Conservation (phyloP, 179 eudicot genomes). For the Patellifolia procumbens region DNA sequence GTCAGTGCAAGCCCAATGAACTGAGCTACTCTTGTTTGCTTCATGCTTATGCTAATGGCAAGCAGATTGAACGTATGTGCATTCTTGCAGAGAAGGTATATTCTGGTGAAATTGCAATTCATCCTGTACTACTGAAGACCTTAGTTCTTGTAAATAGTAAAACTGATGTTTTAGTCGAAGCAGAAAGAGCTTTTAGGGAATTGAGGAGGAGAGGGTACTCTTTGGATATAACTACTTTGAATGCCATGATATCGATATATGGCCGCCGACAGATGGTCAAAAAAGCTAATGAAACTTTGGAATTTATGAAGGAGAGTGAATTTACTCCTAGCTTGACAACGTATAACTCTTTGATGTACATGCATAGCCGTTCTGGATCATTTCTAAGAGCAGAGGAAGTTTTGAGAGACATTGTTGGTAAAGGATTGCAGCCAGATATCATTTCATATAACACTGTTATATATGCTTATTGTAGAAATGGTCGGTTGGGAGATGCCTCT, state of each 20-base stretch:
- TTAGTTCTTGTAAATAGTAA: constrained; percentile 86
- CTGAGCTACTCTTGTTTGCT: constrained; percentile 76
- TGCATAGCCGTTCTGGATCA: constrained; percentile 66
- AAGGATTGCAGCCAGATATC: constrained; percentile 73
- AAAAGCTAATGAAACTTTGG: constrained; percentile 62
- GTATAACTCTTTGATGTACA: constrained; percentile 80
- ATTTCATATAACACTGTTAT: constrained; percentile 87
- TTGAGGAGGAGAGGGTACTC: constrained; percentile 57
- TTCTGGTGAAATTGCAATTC: constrained; percentile 59
- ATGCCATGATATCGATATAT: constrained; percentile 87
- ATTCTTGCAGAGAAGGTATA: constrained; percentile 63
- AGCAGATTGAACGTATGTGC: constrained; percentile 59
- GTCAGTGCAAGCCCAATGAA: constrained; percentile 71
- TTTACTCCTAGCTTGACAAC: constrained; percentile 80
- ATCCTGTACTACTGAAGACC: constrained; percentile 66
- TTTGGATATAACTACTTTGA: constrained; percentile 66
- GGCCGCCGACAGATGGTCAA: constrained; percentile 73
- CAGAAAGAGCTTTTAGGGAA: constrained; percentile 79
- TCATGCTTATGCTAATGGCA: constrained; percentile 90
- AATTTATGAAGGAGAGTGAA: constrained; percentile 65
- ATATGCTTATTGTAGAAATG: constrained; percentile 78
- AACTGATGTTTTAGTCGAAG: constrained; percentile 60
- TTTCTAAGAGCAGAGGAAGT: constrained; percentile 68
- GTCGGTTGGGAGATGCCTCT: constrained; percentile 72
- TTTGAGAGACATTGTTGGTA: constrained; percentile 54